Evolutionary conservation across 177 flowering plant genomes (phyloP).

Genomic region (Telopea speciosissima): DNA sequence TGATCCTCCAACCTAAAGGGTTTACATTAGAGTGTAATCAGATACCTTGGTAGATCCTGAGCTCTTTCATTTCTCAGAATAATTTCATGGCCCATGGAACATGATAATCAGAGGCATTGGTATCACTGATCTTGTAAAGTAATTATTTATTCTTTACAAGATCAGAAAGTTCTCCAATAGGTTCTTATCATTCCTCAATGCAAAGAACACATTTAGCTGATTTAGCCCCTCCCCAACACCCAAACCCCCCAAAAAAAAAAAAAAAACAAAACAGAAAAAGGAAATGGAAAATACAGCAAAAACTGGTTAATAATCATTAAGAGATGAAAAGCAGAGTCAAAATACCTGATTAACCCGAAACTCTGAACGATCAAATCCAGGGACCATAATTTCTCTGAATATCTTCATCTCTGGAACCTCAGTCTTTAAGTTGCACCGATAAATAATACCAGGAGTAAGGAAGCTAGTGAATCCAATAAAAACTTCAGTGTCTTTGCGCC

Average conservation of each 20-base stretch:
- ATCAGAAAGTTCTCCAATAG: background rate
- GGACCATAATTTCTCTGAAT: constrained; percentile 72
- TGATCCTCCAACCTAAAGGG: too few species aligned
- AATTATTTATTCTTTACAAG: too few species aligned
- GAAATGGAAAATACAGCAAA: background rate
- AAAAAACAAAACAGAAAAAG: too few species aligned
- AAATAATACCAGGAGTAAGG: constrained; percentile 87
- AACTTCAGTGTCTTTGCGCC: constrained; percentile 55
- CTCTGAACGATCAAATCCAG: constrained; percentile 78
- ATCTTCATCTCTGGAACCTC: constrained; percentile 67
- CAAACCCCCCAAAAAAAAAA: background rate
- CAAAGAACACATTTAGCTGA: background rate
- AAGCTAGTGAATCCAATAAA: constrained; percentile 85
- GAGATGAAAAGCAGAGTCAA: background rate
- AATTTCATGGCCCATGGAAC: background rate
- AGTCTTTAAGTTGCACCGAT: constrained; percentile 55
- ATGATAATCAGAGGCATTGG: background rate
- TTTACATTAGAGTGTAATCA: background rate
- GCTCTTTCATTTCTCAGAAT: too few species aligned
- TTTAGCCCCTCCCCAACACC: background rate
- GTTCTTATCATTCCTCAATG: background rate
- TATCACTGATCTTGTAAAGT: background rate
- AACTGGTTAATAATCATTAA: background rate
- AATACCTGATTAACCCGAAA: constrained; percentile 91
- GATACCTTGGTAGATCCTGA: background rate